These are phyloP conservation scores for Monoraphidium neglectum DNA, from an alignment of 139 green algal species.

Conservation along the genomic window DNA sequence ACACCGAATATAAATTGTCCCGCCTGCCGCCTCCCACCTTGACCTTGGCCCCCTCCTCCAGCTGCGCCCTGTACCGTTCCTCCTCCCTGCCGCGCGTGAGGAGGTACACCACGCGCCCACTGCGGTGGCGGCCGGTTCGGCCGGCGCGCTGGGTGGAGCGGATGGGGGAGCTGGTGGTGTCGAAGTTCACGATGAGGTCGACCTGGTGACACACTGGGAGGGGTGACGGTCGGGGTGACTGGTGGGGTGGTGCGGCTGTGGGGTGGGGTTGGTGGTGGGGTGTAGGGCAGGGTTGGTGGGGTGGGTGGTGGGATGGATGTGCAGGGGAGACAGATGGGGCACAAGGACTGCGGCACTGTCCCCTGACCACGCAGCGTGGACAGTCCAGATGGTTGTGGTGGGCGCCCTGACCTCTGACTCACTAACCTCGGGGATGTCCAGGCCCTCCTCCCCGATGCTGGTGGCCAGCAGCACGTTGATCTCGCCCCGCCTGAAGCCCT, in stretches of 20 bases:
- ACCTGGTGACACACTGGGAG: slow-evolving; percentile 56
- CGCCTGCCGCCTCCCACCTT: slow-evolving; percentile 11
- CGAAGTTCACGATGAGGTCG: slow-evolving; percentile 94
- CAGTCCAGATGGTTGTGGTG: background rate
- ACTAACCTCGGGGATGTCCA: slow-evolving; percentile 90
- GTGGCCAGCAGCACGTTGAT: slow-evolving; percentile 92
- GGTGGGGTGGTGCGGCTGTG: background rate
- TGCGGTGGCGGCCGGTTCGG: slow-evolving; percentile 85
- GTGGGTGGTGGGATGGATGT: background rate
- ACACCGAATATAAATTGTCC: background rate
- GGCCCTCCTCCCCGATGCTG: slow-evolving; percentile 95
- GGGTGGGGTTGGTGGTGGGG: background rate
- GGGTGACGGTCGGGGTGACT: background rate
- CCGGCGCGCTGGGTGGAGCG: slow-evolving; percentile 91
- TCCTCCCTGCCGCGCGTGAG: slow-evolving; percentile 64
- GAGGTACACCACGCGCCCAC: slow-evolving; percentile 88
- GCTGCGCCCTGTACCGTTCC: slow-evolving; percentile 56
- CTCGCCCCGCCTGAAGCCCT: slow-evolving; percentile 55
- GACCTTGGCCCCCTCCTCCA: slow-evolving; percentile 31
- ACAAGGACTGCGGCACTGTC: background rate
- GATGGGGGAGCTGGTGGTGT: slow-evolving; percentile 73
- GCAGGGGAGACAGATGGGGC: background rate
- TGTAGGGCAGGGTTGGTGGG: background rate
- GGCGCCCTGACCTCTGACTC: background rate
- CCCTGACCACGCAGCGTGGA: background rate